Evolutionary conservation across 2,329 filamentous ascomycete genomes (phyloP).

Genomic region (Cadophora luteo-olivacea): DNA sequence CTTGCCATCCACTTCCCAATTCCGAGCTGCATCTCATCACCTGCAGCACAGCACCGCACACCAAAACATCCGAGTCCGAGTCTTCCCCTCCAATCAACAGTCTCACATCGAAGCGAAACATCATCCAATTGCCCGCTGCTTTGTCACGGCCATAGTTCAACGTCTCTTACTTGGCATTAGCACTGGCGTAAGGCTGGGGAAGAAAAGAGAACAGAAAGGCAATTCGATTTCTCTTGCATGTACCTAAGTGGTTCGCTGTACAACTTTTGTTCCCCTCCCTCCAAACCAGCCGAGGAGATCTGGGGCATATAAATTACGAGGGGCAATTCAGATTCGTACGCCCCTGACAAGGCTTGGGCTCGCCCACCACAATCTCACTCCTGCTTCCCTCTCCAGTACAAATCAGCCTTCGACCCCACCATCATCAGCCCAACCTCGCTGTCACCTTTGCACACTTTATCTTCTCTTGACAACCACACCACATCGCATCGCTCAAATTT

Average conservation of each 20-base stretch:
- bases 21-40: constrained; percentile 17
- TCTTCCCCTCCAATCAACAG: constrained; percentile 8
- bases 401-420: constrained; percentile 20
- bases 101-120: constrained; percentile 7
- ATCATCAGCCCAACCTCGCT: constrained; percentile 17
- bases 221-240: neutral
- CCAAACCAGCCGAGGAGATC: neutral
- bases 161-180: constrained; percentile 10
- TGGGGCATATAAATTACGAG: neutral
- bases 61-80: constrained; percentile 12
- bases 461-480: neutral
- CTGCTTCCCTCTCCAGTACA: constrained; percentile 8
- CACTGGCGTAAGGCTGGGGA: constrained; percentile 12
- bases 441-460: neutral
- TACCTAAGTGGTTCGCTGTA: neutral
- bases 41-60: constrained; percentile 6
- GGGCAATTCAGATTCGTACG: neutral
- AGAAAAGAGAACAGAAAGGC: neutral
- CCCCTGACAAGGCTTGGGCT: constrained; percentile 13
- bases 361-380: neutral
- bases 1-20: neutral
- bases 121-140: constrained; percentile 15
- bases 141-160: constrained; percentile 10
- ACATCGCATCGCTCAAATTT: constrained; percentile 2
- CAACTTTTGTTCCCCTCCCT: neutral